Evolutionary conservation across 208 protist genomes (phyloP), one percentile per base, ranked within the genome.

Genomic region (Crithidia bombi): DNA sequence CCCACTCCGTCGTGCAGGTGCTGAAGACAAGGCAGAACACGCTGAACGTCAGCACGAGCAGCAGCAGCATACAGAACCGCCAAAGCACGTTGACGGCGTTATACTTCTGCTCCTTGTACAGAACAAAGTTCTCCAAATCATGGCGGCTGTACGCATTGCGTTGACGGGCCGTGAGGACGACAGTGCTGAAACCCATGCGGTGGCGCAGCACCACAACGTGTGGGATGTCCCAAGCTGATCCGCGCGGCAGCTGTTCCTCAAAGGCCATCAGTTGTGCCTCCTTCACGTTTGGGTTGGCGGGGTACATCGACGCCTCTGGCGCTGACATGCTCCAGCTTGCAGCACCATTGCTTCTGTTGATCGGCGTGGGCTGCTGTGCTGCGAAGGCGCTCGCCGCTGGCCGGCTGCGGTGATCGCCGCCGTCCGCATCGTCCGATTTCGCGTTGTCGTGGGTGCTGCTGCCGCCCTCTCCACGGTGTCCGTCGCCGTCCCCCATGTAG

Each of bases 81-180:
- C 80, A 71, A 23, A 95, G 69, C 44, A 75, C 59, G 55, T 95
- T 95, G 26, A 91, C 73, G 15, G 71, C 64, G 63, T 89, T 83
- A 69, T 95, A 86, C 69, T 95, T 95, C 47, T 85, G 79, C 54
- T 92, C 75, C 83, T 95, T 95, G 76, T 92, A 92, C 1, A 95
- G 52, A 1, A 88, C 38, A 55, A 81, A 82, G 41, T 74, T 80
- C 46, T 92, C 85, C 3, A 87, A 65, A 47, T 66, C 56, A 19
- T 66, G 36, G 14, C 69, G 77, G 38, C 52, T 79, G 64, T 76
- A 87, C 30, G 35, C n/a, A 23, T 5, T 25, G 23, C 73, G 64
- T 59, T 90, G 78, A 26, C 62, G 49, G 15, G 73, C 17, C 17
- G 49, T 66, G 28, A 90, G 51, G 12, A 51, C 63, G 26, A 91